Evolutionary conservation across 768 basidiomycete genomes (phyloP).

Genomic region (Amanita pseudoporphyria): DNA sequence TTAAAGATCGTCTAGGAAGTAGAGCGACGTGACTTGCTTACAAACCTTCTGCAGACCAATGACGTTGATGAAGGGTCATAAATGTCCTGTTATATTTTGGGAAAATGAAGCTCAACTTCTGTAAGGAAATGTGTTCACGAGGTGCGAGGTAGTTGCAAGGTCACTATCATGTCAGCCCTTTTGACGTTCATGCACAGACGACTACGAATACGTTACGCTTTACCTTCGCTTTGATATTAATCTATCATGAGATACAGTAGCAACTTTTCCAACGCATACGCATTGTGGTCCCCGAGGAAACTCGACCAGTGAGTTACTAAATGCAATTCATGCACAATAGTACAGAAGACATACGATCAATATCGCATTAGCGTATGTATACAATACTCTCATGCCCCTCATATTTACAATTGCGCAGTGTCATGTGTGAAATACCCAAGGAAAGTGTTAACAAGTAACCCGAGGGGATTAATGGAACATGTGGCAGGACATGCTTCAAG

Average conservation of each 20-base stretch:
- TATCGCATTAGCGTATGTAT: constrained; percentile 27
- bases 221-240: constrained; percentile 30
- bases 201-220: constrained; percentile 27
- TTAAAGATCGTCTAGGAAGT: constrained; percentile 31
- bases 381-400: not conserved
- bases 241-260: constrained; percentile 27
- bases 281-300: constrained; percentile 21
- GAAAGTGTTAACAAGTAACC: too few species aligned
- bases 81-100: constrained; percentile 6
- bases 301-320: constrained; percentile 18
- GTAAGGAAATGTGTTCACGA: constrained; percentile 45
- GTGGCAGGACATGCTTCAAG: not conserved
- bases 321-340: not conserved
- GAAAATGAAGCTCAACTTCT: not conserved
- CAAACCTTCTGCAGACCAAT: constrained; percentile 40
- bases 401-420: constrained; percentile 18
- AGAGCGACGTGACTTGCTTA: constrained; percentile 42
- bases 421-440: constrained; percentile 43
- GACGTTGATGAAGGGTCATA: constrained; percentile 23
- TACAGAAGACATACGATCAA: constrained; percentile 28
- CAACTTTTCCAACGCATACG: constrained; percentile 26
- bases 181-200: constrained; percentile 15
- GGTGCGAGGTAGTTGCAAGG: constrained; percentile 17
- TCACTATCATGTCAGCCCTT: not conserved
- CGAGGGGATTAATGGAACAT: too few species aligned